Base-by-base conservation (phyloP, 1,284 basidiomycete species). In the Acaromyces ingoldii region DNA sequence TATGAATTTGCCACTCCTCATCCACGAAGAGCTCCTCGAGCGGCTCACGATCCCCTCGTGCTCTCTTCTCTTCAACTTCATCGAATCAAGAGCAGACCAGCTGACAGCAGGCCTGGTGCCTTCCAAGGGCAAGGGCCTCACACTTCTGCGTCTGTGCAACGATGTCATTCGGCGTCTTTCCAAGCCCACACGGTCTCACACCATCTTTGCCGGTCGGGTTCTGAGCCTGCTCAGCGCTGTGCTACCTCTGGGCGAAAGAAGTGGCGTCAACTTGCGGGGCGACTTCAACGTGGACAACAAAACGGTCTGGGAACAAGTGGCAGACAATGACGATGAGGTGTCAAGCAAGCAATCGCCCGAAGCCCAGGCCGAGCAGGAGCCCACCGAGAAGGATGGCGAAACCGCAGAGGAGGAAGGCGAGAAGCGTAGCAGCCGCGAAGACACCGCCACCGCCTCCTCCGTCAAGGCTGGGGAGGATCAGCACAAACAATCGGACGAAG, bases 191-290 rank as follows among this genome's bases (percentile, higher is more conserved):
- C 81, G 82, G 7, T 84, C 84, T 31, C 71, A 78, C 47, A 89
- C 89, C 2, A 83, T 87, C 63, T 89, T 93, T 72, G 89, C 87
- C 60, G 91, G 91, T 1, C 82, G 89, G 1, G 90, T 93, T 67
- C 79, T 91, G 66, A 87, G 86, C 1, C 88, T 91, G 72, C 78
- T 93, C 42, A 88, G 86, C 57, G 82, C 82, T 1, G 88, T 90
- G 1, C 92, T 91, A 68, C 88, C 89, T 3, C 77, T 93, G 7
- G 86, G 87, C 2, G 90, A 93, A 74, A 80, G 89, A 42, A 91
- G 88, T 72, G 89, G 90, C 31, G 89, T 93, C 40, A 93, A 93
- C 74, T 76, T 92, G 58, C 79, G 88, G 36, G 91, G 91, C 52
- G 88, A 89, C 26, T 78, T 77, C 58, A 76, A 77, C 85, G 86